phyloP scores from a whole-genome alignment of 2,329 filamentous ascomycete genomes.

The Aspergillus sp. region DNA sequence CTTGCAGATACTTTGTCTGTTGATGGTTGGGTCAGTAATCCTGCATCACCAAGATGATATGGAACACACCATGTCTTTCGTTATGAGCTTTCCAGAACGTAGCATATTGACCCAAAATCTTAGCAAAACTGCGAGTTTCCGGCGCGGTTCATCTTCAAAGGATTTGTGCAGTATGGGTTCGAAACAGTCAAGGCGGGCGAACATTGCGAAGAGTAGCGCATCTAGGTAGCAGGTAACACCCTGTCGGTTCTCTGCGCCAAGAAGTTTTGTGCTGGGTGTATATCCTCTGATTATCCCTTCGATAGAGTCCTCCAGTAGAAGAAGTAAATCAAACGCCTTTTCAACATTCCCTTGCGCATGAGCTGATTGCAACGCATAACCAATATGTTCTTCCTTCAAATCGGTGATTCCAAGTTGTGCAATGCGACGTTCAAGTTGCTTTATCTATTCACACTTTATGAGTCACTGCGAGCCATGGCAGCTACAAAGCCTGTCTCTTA shows the following conservation, averaged over 20 bases:
- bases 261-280: constrained; percentile 62
- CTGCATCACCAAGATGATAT: constrained; percentile 4
- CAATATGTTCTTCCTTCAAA: constrained; percentile 56
- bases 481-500: constrained; percentile 8
- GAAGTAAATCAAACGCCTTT: constrained; percentile 67
- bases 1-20: constrained; percentile 74
- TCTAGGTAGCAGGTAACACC: constrained; percentile 94
- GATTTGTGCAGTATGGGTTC: constrained; percentile 83
- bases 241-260: constrained; percentile 79
- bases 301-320: constrained; percentile 72
- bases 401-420: constrained; percentile 47
- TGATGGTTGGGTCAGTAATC: background rate
- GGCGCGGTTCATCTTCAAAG: constrained; percentile 64
- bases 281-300: constrained; percentile 72
- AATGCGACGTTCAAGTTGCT: constrained; percentile 48
- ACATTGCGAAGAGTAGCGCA: constrained; percentile 90
- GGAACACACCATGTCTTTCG: constrained; percentile 64
- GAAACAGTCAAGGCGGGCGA: constrained; percentile 80
- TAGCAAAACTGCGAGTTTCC: constrained; percentile 68
- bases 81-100: constrained; percentile 75
- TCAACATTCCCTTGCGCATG: constrained; percentile 64
- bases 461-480: constrained; percentile 2
- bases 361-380: constrained; percentile 55
- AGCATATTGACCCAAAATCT: constrained; percentile 92
- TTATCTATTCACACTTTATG: constrained; percentile 35